Percentiles rank a stretch among this genome's conserved stretches.
These are phyloP conservation scores for Capsicum rhomboideum DNA, from an alignment of 257 asterid species.

Conservation along the genomic window DNA sequence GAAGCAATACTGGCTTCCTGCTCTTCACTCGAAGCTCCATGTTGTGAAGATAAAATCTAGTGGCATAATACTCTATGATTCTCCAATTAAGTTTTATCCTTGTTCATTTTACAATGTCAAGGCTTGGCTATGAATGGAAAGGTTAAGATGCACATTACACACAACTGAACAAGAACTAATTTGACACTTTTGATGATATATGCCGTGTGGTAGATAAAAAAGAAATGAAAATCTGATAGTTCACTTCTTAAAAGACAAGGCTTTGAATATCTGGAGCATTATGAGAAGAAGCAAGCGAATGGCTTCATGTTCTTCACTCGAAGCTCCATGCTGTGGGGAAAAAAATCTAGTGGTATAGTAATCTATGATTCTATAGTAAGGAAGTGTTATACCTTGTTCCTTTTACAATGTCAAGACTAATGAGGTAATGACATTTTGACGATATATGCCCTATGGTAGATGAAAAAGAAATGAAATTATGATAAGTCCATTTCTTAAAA, in stretches of 20 bases:
- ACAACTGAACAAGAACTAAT: background rate
- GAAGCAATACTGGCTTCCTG: conserved; percentile 15
- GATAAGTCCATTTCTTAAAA: conserved; percentile 6
- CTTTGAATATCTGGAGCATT: conserved; percentile 20
- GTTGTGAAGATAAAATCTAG: background rate
- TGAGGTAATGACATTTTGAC: background rate
- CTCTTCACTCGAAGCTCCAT: conserved; percentile 34
- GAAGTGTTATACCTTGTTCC: background rate
- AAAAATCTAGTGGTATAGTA: background rate
- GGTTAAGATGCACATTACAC: background rate
- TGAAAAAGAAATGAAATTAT: background rate
- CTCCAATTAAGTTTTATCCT: background rate
- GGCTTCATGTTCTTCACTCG: conserved; percentile 29
- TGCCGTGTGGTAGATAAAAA: conserved; percentile 1
- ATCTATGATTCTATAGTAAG: background rate
- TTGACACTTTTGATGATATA: background rate
- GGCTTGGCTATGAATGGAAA: background rate
- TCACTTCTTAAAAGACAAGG: conserved; percentile 12
- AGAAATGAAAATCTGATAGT: conserved; percentile 3
- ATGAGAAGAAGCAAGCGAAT: conserved; percentile 26
- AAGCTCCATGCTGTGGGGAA: conserved; percentile 9
- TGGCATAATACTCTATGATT: background rate
- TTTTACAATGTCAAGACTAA: background rate
- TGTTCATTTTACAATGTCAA: background rate
- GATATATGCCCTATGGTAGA: conserved; percentile 9